Evolutionary conservation across 176 grass and related monocot genomes (phyloP), one percentile per base, ranked within the genome.

Genomic region (Lolium rigidum): DNA sequence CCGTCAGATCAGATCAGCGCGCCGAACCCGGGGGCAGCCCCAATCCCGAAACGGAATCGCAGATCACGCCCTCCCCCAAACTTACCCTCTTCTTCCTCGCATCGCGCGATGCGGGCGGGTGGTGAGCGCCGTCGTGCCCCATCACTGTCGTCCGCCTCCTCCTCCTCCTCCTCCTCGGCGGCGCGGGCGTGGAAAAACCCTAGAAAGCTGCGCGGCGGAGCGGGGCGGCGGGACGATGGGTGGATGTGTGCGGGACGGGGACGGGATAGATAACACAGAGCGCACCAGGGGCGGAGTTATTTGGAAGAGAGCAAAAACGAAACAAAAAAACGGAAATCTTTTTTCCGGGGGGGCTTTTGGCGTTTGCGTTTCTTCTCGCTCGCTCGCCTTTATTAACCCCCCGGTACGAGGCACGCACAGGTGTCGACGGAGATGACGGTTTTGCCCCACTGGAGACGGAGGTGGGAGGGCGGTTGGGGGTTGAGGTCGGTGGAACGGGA

Each of bases 71-170:
- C 31, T 2, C 31, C 11, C 1, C 72, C 58, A 43, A 51, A 58
- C 64, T 74, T 76, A 94, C 97, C 94, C 88, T 86, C 89, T 93
- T 99, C 90, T 97, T 99, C 92, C 76, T 99, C 20, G 82, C 82
- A 57, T 99, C 92, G 73, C 92, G 86, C 58, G 89, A 74, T 59
- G 89, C 84, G 74, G 60, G 28, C 21, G 86, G 55, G 26, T 91
- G 51, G 78, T 35, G 31, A 35, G 31, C 31, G 82, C 78, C 87
- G 79, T 92, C 87, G 88, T 92, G 70, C 47, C 85, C 94, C 97
- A 95, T 98, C 57, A 6, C 26, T 3, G 2, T 3, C 31, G 38
- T 7, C 12, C 41, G 5, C 3, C 52, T 47, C 31, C 31, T 35
- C 31, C 31, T 35, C 31, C 31, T 35, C 46, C 46, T 47, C 46